Evolutionary conservation across 2,329 filamentous ascomycete genomes (phyloP), one percentile per base, ranked within the genome.

Genomic region (Cytospora piceae): DNA sequence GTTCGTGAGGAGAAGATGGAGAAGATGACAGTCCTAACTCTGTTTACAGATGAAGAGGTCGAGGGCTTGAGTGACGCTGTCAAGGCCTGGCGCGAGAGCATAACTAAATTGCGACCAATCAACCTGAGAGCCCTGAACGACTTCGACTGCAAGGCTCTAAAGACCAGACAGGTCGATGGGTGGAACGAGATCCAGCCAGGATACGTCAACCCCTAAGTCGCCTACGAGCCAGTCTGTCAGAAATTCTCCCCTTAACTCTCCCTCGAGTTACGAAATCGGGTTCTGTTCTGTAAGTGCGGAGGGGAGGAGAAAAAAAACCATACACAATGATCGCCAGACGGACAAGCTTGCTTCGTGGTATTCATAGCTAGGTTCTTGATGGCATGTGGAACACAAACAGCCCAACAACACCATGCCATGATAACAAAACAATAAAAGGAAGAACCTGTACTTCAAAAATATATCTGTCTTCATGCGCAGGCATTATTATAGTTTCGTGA

Each of bases 151-250:
- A 67, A 61, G 20, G 68, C 67, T 46, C 29, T 79, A 58, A 69
- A 73, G 27, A 52, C 72, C 8, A 57, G 58, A 24, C 61, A 69
- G 56, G 7, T 67, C 0, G 71, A 78, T 24, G 78, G 73, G 5
- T 74, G 69, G 73, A 73, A 69, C 5, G 66, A 54, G 20, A 64
- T 75, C 32, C 11, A 67, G 64, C 75, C 77, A 2, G 53, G 15
- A 4, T 83, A 82, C 68, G 76, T 77, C n/a, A 78, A 81, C 61
- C 79, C 79, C 2, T 82, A 68, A 73, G 31, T 12, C 9, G 46
- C n/a, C 46, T 14, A 49, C 12, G 11, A 24, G 46, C 20, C n/a
- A 24, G 8, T 20, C 9, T 6, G n/a, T 24, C 46, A 24, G 42
- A 17, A 22, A 7, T 4, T 8, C 7, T 46, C 17, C 42, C 42